phyloP scores from a whole-genome alignment of 2,329 filamentous ascomycete genomes.

The Penicillium psychrosexuale region DNA sequence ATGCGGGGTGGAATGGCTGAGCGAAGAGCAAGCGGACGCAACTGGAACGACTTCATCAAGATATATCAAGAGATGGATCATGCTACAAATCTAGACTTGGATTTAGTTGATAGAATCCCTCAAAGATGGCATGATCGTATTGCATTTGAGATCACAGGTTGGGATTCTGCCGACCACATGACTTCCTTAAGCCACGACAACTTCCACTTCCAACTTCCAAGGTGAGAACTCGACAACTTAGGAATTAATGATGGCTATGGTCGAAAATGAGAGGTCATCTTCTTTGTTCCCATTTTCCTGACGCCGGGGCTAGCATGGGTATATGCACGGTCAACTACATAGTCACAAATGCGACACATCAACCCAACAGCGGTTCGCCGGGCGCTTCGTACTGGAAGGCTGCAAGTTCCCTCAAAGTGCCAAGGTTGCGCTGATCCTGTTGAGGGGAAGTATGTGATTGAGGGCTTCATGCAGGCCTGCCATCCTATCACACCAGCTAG shows the following conservation, averaged over 20 bases:
- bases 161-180: slow-evolving; percentile 13
- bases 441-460: slow-evolving; percentile 16
- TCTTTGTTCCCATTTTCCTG: background rate
- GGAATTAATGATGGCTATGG: background rate
- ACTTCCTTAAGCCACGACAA: slow-evolving; percentile 1
- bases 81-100: background rate
- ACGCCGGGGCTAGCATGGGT: background rate
- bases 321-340: slow-evolving; percentile 1
- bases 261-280: background rate
- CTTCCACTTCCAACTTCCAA: background rate
- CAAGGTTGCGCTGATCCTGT: background rate
- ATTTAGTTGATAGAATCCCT: background rate
- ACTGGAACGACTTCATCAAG: slow-evolving; percentile 1
- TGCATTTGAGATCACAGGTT: background rate
- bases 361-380: slow-evolving; percentile 15
- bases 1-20: slow-evolving; percentile 2
- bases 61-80: background rate
- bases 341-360: slow-evolving; percentile 5
- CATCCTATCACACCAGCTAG: slow-evolving; percentile 34
- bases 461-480: slow-evolving; percentile 26
- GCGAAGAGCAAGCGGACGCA: background rate
- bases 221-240: background rate
- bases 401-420: slow-evolving; percentile 4
- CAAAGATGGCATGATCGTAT: background rate
- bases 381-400: background rate